phyloP scores from a whole-genome alignment of 306 rosid species.

The Benincasa hispida region DNA sequence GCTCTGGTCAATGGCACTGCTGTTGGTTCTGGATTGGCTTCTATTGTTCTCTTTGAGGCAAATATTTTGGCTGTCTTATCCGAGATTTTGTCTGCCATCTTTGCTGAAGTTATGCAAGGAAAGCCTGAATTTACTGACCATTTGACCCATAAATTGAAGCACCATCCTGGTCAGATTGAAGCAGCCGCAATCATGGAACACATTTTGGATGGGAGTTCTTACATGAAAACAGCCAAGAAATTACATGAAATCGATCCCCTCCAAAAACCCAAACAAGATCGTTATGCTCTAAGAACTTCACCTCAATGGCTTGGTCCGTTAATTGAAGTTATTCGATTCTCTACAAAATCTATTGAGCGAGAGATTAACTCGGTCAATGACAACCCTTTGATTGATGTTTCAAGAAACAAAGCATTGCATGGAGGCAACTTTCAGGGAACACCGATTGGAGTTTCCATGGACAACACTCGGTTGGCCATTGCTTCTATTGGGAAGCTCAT shows the following conservation, averaged over 20 bases:
- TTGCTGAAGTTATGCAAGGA: conserved; percentile 62
- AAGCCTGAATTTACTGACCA: not conserved
- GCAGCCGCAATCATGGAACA: conserved; percentile 97
- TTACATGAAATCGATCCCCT: conserved; percentile 67
- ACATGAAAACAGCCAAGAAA: conserved; percentile 52
- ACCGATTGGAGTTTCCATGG: conserved; percentile 94
- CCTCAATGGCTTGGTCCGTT: conserved; percentile 94
- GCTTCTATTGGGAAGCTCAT: conserved; percentile 83
- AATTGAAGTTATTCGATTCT: conserved; percentile 65
- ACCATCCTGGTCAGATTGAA: conserved; percentile 90
- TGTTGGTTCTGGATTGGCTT: not conserved
- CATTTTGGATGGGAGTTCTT: conserved; percentile 73
- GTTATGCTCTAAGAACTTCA: conserved; percentile 77
- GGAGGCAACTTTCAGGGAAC: conserved; percentile 98
- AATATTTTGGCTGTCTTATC: not conserved
- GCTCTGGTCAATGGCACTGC: conserved; percentile 18
- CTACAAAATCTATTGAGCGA: conserved; percentile 81
- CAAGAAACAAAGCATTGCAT: conserved; percentile 78
- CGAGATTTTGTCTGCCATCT: not conserved
- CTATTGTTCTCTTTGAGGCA: not conserved
- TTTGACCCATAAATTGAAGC: conserved; percentile 51
- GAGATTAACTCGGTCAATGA: conserved; percentile 86
- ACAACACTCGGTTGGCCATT: conserved; percentile 72
- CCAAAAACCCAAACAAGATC: conserved; percentile 79
- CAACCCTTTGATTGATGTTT: conserved; percentile 84